Percentiles rank a stretch among this genome's conserved stretches.
phyloP scores from a whole-genome alignment of 495 filamentous ascomycete species.

The Sabuloglossum arenarium region DNA sequence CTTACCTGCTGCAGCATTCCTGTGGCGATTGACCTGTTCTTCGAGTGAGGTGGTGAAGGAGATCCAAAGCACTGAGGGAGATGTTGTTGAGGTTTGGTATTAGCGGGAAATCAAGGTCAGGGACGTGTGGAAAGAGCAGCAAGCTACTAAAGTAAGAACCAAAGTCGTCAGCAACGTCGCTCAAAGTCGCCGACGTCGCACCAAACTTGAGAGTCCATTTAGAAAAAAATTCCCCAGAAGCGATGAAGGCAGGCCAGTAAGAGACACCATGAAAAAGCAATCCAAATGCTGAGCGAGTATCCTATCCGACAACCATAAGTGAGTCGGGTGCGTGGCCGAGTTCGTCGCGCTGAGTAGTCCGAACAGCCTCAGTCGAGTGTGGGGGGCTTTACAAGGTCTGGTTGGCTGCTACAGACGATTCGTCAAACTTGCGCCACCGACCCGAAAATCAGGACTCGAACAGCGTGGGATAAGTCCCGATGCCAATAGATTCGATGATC shows the following conservation, averaged over 20 bases:
- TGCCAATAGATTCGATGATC: not conserved
- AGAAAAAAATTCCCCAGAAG: not conserved
- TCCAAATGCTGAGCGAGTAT: not conserved
- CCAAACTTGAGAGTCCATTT: not conserved
- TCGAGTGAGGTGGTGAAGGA: not conserved
- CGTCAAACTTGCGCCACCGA: not conserved
- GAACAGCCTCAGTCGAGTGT: not conserved
- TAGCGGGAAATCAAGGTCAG: not conserved
- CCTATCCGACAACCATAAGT: not conserved
- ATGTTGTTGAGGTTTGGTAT: not conserved
- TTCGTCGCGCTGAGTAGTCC: not conserved
- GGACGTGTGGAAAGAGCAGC: not conserved
- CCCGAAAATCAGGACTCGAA: not conserved
- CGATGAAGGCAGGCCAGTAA: not conserved
- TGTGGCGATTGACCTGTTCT: not conserved
- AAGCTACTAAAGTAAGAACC: not conserved
- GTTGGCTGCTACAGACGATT: not conserved
- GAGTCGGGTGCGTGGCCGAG: conserved; percentile 1
- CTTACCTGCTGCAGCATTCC: conserved; percentile 2
- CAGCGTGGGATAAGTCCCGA: not conserved
- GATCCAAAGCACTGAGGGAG: not conserved
- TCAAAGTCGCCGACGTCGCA: not conserved
- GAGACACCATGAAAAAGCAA: not conserved
- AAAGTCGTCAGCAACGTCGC: not conserved
- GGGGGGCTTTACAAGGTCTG: not conserved